Percentiles rank a stretch among this genome's conserved stretches.
Evolutionary conservation across 2,329 filamentous ascomycete species (phyloP).

Genomic region (Fusarium bulbicola): DNA sequence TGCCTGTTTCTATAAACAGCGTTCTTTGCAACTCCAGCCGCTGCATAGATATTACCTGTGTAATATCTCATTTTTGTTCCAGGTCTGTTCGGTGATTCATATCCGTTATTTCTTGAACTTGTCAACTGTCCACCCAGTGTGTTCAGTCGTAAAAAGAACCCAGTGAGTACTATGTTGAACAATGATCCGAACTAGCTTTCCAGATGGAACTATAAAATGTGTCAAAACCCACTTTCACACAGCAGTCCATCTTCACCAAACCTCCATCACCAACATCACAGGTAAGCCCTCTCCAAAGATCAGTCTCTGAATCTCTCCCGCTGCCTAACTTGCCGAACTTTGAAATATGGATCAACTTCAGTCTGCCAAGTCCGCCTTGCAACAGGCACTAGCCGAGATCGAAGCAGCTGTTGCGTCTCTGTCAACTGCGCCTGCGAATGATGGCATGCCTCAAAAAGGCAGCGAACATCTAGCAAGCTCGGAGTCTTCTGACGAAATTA

Average conservation of each 20-base stretch:
- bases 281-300: neutral
- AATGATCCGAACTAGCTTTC: rapidly evolving
- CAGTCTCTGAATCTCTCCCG: neutral
- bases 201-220: neutral
- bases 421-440: neutral
- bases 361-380: neutral
- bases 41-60: rapidly evolving
- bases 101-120: neutral
- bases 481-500: neutral
- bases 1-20: too few species aligned
- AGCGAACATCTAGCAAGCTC: neutral
- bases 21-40: rapidly evolving
- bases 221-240: too few species aligned
- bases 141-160: too few species aligned
- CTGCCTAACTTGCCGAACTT: too few species aligned
- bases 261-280: too few species aligned
- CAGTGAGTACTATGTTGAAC: neutral
- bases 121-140: neutral
- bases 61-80: neutral
- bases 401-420: neutral
- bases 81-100: neutral
- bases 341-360: neutral
- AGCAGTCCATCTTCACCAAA: neutral
- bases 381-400: neutral
- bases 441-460: neutral